Percentiles rank a stretch among this genome's conserved stretches.
phyloP scores from a whole-genome alignment of 371 early-diverging fungal species.

The Mucor racemosus region DNA sequence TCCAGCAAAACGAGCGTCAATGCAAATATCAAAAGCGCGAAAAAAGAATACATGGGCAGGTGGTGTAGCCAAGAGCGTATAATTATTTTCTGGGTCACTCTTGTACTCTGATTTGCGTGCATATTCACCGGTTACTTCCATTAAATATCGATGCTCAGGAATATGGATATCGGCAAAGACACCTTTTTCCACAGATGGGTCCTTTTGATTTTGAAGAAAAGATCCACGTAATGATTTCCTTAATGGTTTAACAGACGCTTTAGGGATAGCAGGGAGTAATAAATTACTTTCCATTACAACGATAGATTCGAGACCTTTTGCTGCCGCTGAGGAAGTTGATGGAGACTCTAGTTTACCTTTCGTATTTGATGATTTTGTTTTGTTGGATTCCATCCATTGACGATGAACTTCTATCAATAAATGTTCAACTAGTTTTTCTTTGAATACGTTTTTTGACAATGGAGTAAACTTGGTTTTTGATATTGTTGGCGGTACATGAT shows the following conservation, averaged over 20 bases:
- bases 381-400: conserved; percentile 29
- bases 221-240: conserved; percentile 22
- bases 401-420: conserved; percentile 24
- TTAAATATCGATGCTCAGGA: conserved; percentile 60
- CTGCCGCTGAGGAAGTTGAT: conserved; percentile 4
- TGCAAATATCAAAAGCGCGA: conserved; percentile 69
- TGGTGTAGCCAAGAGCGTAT: conserved; percentile 62
- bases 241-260: conserved; percentile 27
- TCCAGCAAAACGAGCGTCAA: conserved; percentile 78
- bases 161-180: conserved; percentile 76
- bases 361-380: conserved; percentile 5
- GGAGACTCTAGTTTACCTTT: conserved; percentile 13
- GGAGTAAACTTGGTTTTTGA: conserved; percentile 1
- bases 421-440: conserved; percentile 15
- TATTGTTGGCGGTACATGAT: not conserved
- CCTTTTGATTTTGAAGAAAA: conserved; percentile 24
- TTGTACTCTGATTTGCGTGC: conserved; percentile 71
- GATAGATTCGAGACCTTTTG: conserved; percentile 23
- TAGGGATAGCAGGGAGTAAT: conserved; percentile 24
- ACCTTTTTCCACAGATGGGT: conserved; percentile 45
- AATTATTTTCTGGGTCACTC: conserved; percentile 63
- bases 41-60: conserved; percentile 77
- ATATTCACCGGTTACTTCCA: conserved; percentile 78
- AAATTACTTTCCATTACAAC: conserved; percentile 28
- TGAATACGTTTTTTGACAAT: conserved; percentile 15